Base-by-base conservation (phyloP, 768 basidiomycete species). In the Pholiota microspora region DNA sequence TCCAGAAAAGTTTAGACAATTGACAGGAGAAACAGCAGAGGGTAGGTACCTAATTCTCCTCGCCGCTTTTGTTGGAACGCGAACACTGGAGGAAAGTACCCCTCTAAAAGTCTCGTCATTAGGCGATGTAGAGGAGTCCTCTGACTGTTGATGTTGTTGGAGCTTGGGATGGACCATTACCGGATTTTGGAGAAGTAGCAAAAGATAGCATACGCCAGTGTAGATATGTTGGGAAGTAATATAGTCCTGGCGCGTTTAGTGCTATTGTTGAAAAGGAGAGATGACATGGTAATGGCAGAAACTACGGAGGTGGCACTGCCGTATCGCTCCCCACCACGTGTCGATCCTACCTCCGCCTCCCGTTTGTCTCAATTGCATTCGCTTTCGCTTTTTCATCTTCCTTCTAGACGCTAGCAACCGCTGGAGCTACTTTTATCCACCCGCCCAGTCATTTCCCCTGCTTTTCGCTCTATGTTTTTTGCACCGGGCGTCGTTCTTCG, bases 21-120 rank as follows among this genome's bases (percentile, higher is more conserved):
- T 59, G 45, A 38, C 28, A 16, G 24, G 16, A 48, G n/a, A n/a
- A n/a, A n/a, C n/a, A 49, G 53, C 6, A 56, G 50, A 48, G 57
- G 54, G 54, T 23, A 52, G 66, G 36, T 59, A 77, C 73, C 72
- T 63, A 24, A 72, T 73, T 23, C 77, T 68, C 49, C 73, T 71
- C 2, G 72, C 66, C 12, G 73, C 72, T 57, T 75, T 77, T 24
- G 69, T 69, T 7, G 71, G 65, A 12, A 58, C 53, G 44, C 59
- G 42, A 53, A 52, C 45, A 16, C 56, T 62, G 27, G 52, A 15
- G 27, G 58, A 35, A 10, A 50, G 53, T 16, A 55, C n/a, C 10
- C 61, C 56, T 23, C 40, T 53, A 24, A 49, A 35, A 18, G 54
- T 48, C 27, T 50, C 35, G 23, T 35, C 21, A 12, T 13, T 50